Evolutionary conservation across 148 eudicot species (phyloP), one percentile per base, ranked within the genome.

Genomic region (Diospyros kaki): DNA sequence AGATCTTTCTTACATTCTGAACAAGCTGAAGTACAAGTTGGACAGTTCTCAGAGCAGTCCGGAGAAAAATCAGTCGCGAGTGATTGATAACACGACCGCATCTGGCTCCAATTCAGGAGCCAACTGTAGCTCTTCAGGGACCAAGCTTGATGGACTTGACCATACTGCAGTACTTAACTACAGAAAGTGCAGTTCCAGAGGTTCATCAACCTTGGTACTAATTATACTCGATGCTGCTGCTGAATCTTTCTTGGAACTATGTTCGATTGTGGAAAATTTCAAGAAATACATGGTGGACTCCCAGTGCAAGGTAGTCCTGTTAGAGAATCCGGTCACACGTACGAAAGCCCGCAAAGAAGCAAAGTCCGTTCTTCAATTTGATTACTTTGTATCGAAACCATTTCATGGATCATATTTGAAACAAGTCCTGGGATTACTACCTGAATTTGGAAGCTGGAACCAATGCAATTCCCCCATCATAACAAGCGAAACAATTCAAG

Each of bases 341-440:
- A 75, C 78, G 17, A 75, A 79, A 14, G 88, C 86, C 51, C 79
- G 88, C 9, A 67, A 81, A 50, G 86, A 86, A 40, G 86, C 80
- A 53, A 83, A 78, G 69, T 85, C 91, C 12, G 86, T 93, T 18
- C 64, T 64, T 6, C 28, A 28, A 28, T 75, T 78, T 0, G 98
- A 94, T 72, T 56, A 76, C n/a, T 81, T 92, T 58, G 83, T 90
- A 15, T 81, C 87, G 0, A 86, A 87, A 73, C 97, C 98, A 3
- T 80, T 94, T 55, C 98, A 94, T 79, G 97, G 97, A n/a, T 84
- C 88, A 6, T 86, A 90, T 18, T 80, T 94, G 73, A 69, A 64
- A 39, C 78, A 68, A 53, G 79, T 85, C 39, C 72, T 92, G 12
- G 73, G 84, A 14, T 87, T 90, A 65, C 75, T 94, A 41, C 98